Evolutionary conservation across 75 land plant genomes (phyloP).

Genomic region (Cunninghamia lanceolata): DNA sequence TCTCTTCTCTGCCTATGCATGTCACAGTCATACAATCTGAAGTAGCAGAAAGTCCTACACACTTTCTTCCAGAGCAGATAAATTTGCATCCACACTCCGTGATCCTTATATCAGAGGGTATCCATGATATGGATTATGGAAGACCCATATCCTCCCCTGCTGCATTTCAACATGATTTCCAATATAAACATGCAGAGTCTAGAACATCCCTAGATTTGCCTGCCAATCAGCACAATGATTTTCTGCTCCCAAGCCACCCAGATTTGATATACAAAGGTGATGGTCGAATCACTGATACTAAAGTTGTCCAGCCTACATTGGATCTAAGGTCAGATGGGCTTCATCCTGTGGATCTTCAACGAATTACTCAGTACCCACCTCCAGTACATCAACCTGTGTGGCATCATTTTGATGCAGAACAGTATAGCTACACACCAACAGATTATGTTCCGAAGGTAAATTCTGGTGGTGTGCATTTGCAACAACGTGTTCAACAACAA

Average conservation of each 20-base stretch:
- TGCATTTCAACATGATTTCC: not conserved
- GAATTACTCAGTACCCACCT: not conserved
- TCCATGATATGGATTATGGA: slow-evolving; percentile 3
- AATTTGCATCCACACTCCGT: slow-evolving; percentile 1
- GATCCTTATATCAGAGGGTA: not conserved
- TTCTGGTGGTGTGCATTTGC: not conserved
- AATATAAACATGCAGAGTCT: not conserved
- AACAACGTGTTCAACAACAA: slow-evolving; percentile 1
- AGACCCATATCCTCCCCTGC: slow-evolving; percentile 14
- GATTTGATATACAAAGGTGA: not conserved
- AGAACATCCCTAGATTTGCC: not conserved
- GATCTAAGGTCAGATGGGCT: slow-evolving; percentile 1
- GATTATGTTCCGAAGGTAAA: not conserved
- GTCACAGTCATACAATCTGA: slow-evolving; percentile 13
- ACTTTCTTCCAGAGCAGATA: slow-evolving; percentile 14
- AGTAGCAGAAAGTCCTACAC: slow-evolving; percentile 11
- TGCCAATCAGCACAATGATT: not conserved
- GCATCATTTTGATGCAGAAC: not conserved
- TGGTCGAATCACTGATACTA: not conserved
- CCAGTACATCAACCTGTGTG: not conserved
- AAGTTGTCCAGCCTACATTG: not conserved
- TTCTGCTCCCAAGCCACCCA: not conserved
- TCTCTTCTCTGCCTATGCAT: slow-evolving; percentile 19
- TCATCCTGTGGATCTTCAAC: not conserved
- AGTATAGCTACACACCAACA: slow-evolving; percentile 10